These are phyloP conservation scores for Silene uniflora DNA, from an alignment of 148 eudicot genomes.

Conservation along the genomic window DNA sequence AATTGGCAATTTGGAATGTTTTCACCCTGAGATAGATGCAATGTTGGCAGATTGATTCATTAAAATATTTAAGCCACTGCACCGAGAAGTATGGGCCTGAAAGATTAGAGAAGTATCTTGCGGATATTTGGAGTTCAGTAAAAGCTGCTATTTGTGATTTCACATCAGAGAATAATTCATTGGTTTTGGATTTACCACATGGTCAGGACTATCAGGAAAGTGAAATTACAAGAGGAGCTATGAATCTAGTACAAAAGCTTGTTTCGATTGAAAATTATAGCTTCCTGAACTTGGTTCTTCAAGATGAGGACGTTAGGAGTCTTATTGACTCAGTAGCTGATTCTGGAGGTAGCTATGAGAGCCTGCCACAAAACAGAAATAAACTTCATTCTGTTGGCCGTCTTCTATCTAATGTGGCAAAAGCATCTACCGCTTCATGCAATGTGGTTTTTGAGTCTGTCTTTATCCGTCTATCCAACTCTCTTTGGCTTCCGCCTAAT, in stretches of 20 bases:
- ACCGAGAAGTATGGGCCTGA: constrained; percentile 59
- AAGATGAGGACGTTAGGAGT: constrained; percentile 54
- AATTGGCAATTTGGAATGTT: background rate
- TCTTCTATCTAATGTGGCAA: constrained; percentile 50
- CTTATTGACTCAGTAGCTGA: constrained; percentile 36
- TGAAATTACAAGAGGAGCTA: constrained; percentile 64
- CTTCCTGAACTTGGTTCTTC: constrained; percentile 50
- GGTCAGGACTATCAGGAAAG: constrained; percentile 47
- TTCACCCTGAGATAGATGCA: constrained; percentile 7
- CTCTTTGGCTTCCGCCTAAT: constrained; percentile 42
- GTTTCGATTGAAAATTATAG: constrained; percentile 37
- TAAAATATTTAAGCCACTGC: constrained; percentile 76
- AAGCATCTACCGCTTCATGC: constrained; percentile 58
- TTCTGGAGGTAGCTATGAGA: constrained; percentile 38
- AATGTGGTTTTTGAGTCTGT: constrained; percentile 59
- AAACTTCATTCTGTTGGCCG: constrained; percentile 56
- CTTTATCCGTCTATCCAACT: constrained; percentile 41
- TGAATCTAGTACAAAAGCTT: constrained; percentile 59
- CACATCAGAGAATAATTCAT: constrained; percentile 28
- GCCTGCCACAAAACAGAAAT: constrained; percentile 42
- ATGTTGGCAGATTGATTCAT: constrained; percentile 68
- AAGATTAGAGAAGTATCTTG: constrained; percentile 59
- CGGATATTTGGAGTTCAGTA: constrained; percentile 61
- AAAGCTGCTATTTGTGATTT: constrained; percentile 45
- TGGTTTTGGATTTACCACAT: constrained; percentile 30